Conservation (phyloP, 768 basidiomycete genomes). For the Suillus plorans region DNA sequence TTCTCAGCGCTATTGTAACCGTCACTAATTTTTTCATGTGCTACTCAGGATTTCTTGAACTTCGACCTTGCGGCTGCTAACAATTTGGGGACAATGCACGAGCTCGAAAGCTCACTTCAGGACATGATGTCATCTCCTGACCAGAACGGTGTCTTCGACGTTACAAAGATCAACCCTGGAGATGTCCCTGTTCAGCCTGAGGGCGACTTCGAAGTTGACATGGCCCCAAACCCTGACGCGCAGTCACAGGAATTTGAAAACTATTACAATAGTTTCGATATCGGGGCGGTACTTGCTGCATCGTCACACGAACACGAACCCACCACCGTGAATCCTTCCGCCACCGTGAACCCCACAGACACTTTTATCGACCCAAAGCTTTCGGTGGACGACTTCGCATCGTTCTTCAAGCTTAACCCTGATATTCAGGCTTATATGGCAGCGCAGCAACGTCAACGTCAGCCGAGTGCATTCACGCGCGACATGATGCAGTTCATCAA, state of each 20-base stretch:
- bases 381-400: slow-evolving; percentile 12
- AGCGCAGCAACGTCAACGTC: slow-evolving; percentile 14
- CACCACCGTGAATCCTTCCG: not conserved
- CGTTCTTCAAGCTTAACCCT: slow-evolving; percentile 21
- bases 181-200: slow-evolving; percentile 33
- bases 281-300: slow-evolving; percentile 7
- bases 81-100: not conserved
- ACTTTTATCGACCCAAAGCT: slow-evolving; percentile 11
- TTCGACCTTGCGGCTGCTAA: slow-evolving; percentile 17
- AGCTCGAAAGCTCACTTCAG: slow-evolving; percentile 20
- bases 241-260: slow-evolving; percentile 11
- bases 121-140: slow-evolving; percentile 31
- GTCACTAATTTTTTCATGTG: not conserved
- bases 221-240: slow-evolving; percentile 14
- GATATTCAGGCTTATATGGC: slow-evolving; percentile 15
- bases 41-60: slow-evolving; percentile 12
- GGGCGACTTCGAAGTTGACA: slow-evolving; percentile 36
- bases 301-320: not conserved
- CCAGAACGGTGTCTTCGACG: slow-evolving; percentile 36
- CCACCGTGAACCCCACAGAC: slow-evolving; percentile 2
- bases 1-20: not conserved
- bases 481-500: slow-evolving; percentile 41
- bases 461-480: slow-evolving; percentile 22
- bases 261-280: slow-evolving; percentile 24
- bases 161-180: slow-evolving; percentile 32